Conservation (phyloP, 495 filamentous ascomycete species). For the Jackrogersella minutella region DNA sequence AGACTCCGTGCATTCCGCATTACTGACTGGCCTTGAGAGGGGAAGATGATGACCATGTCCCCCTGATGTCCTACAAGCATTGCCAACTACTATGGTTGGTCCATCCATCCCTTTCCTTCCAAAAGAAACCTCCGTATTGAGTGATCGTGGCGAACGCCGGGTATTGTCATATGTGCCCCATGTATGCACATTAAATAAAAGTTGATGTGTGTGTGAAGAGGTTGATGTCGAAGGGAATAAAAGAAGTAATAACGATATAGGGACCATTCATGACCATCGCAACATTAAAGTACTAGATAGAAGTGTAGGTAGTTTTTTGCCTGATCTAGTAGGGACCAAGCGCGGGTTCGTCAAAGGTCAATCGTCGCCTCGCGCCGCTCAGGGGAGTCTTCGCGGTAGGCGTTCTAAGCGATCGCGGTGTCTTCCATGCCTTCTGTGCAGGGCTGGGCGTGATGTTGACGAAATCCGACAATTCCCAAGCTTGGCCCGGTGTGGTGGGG, state of each 20-base stretch:
- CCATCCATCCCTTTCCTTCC: constrained; percentile 24
- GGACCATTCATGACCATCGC: neutral
- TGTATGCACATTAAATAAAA: constrained; percentile 17
- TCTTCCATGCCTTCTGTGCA: constrained; percentile 84
- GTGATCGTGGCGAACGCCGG: constrained; percentile 36
- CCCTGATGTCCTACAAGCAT: constrained; percentile 28
- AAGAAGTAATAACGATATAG: neutral
- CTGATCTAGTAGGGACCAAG: neutral
- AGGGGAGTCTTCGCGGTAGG: constrained; percentile 52
- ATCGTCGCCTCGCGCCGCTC: constrained; percentile 49
- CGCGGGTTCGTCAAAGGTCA: constrained; percentile 57
- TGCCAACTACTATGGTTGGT: constrained; percentile 12
- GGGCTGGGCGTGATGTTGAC: constrained; percentile 96
- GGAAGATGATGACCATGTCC: constrained; percentile 6
- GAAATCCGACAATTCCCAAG: constrained; percentile 96
- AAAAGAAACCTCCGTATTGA: constrained; percentile 17
- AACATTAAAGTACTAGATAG: neutral
- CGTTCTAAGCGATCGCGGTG: constrained; percentile 59
- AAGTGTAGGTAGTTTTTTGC: neutral
- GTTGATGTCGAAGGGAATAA: constrained; percentile 16
- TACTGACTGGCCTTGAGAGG: constrained; percentile 14
- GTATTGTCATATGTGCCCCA: constrained; percentile 32
- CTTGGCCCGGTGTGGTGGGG: constrained; percentile 66
- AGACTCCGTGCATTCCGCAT: constrained; percentile 30
- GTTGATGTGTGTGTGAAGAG: neutral